Percentiles rank a stretch among this genome's conserved stretches.
phyloP scores from a whole-genome alignment of 1,284 basidiomycete genomes.

The Vanrija sp. region DNA sequence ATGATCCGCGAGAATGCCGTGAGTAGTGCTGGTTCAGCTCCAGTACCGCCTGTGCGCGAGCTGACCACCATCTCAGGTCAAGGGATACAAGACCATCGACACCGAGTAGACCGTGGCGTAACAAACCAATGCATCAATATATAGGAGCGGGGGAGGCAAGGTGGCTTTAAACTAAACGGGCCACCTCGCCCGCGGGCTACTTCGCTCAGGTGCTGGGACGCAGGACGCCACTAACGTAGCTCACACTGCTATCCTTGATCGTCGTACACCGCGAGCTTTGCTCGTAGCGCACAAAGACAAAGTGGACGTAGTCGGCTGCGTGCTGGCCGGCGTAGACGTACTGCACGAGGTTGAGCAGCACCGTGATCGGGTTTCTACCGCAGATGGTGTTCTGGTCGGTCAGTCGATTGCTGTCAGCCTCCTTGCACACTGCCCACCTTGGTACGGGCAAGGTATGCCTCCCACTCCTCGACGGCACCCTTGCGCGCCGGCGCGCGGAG shows the following conservation, averaged over 20 bases:
- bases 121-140: slow-evolving; percentile 16
- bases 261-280: slow-evolving; percentile 76
- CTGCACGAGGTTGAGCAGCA: slow-evolving; percentile 73
- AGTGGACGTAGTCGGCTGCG: slow-evolving; percentile 18
- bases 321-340: slow-evolving; percentile 57
- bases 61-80: no score
- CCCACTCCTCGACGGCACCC: slow-evolving; percentile 62
- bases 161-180: neutral
- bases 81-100: slow-evolving; percentile 59
- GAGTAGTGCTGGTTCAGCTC: no score
- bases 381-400: slow-evolving; percentile 84
- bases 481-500: slow-evolving; percentile 36
- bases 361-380: slow-evolving; percentile 90
- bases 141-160: no score
- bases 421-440: slow-evolving; percentile 27
- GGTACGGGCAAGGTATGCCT: slow-evolving; percentile 71
- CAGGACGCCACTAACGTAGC: slow-evolving; percentile 75
- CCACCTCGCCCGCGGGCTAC: no score
- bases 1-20: slow-evolving; percentile 85
- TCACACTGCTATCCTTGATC: slow-evolving; percentile 80
- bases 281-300: slow-evolving; percentile 81
- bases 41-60: no score
- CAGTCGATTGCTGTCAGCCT: neutral
- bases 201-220: neutral
- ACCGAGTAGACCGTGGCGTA: slow-evolving; percentile 22